Evolutionary conservation across 2,329 filamentous ascomycete species (phyloP), one percentile per base, ranked within the genome.

Genomic region (Talaromyces sp.): DNA sequence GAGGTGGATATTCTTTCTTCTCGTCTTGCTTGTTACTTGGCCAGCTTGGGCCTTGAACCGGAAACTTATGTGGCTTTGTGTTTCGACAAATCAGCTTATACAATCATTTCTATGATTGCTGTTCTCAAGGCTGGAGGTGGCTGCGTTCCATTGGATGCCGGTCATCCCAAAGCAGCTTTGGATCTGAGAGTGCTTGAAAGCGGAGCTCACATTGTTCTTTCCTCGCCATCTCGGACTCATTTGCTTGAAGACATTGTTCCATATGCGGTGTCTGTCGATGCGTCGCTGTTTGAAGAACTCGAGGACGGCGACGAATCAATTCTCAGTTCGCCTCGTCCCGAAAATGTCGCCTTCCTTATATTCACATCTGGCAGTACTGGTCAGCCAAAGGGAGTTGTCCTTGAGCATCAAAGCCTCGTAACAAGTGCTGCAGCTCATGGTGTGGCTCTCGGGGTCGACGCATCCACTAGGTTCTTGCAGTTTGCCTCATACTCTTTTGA

Each of bases 401-500:
- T 88, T 56, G 84, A 82, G 1, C 87, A 89, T 63, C 73, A 75
- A 0, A 82, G 85, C 0, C 78, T 88, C 3, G 83, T 84, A 0
- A 84, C 84, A 0, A 69, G 73, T 38, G 71, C 71, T 6, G 66
- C 64, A 24, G 62, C 64, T 2, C 70, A 73, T 46, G 69, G 68
- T n/a, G 64, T 64, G 9, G 79, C 81, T 8, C 81, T 84, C 21
- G 77, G 79, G 1, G 83, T 75, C 55, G 78, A 78, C 7, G 70
- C 76, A 0, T 71, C 79, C 0, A 87, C 85, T 4, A 78, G 88
- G 2, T 84, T 88, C 10, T 81, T 86, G 13, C 82, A 85, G 61
- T 79, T 84, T 60, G 83, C 82, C 0, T 83, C 81, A 1, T 84
- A 81, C 65, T 80, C 80, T n/a, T 81, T 83, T 55, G 82, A 86